Base-by-base conservation (phyloP, 2,329 filamentous ascomycete genomes). In the Colletotrichum liriopes region DNA sequence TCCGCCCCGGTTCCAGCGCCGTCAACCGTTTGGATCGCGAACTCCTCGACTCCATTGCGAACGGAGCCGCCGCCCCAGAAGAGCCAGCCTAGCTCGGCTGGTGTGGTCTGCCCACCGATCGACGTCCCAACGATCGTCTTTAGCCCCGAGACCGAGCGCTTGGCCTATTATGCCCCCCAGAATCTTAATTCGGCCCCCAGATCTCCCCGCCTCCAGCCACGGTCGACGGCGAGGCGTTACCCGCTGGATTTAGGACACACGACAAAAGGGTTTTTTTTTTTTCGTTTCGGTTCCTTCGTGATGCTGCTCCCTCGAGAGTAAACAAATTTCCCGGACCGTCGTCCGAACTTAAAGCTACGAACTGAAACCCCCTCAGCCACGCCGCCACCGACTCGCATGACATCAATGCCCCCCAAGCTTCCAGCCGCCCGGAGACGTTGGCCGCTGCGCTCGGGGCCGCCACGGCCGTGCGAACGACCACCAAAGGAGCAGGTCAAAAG, bases 341-440 rank as follows among this genome's bases (percentile, higher is more conserved):
- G 12, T 56, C 52, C 5, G 32, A 56, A 56, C 7, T 23, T 37
- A 16, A 16, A 23, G 52, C 52, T 32, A 8, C 9, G 20, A 23
- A 39, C 32, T 56, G 52, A 56, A 56, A 56, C 52, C 52, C 35
- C 35, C 32, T 37, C 9, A 37, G 52, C 52, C 51, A 54, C 51
- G 3, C 37, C 29, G 20, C 32, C 52, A 14, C 32, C 20, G 11
- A 39, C 11, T n/a, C n/a, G 52, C 52, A 55, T 55, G 11, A 16
- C 32, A 37, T 37, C 32, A 16, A 56, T 23, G 32, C 52, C 6
- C 51, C 51, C 32, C 32, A 18, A 54, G 52, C 20, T 4, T 5
- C 9, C 32, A 9, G 4, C 9, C 29, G 3, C 18, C 9, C 32
- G 20, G 11, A 39, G 20, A 39, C 52, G 32, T 56, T 56, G 20